Evolutionary conservation across 192 early-diverging fungal species (phyloP).

Genomic region (Gonapodya sp.): DNA sequence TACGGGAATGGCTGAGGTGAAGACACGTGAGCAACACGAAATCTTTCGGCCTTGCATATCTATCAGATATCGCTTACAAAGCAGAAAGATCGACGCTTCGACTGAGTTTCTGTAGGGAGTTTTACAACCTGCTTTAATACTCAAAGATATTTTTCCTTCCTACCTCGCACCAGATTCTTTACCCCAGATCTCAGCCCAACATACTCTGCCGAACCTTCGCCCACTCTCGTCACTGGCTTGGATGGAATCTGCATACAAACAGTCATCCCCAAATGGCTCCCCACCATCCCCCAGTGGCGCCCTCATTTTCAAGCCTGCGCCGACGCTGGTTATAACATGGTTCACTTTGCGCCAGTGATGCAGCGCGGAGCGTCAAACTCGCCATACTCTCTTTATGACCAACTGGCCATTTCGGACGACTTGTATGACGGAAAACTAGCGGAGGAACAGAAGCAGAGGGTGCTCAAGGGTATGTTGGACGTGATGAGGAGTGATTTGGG

Average conservation of each 20-base stretch:
- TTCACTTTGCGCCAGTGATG: slow-evolving; percentile 94
- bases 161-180: slow-evolving; percentile 1
- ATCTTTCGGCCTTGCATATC: too few species aligned
- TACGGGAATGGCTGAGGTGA: too few species aligned
- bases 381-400: slow-evolving; percentile 95
- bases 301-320: slow-evolving; percentile 57
- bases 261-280: slow-evolving; percentile 95
- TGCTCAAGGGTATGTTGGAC: slow-evolving; percentile 41
- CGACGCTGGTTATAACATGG: slow-evolving; percentile 77
- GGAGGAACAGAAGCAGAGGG: slow-evolving; percentile 49
- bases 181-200: background rate
- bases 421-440: slow-evolving; percentile 57
- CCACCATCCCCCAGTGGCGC: slow-evolving; percentile 66
- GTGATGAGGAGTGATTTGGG: slow-evolving; percentile 54
- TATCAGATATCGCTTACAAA: too few species aligned
- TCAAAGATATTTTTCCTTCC: too few species aligned
- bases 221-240: slow-evolving; percentile 50
- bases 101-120: too few species aligned
- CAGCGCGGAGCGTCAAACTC: slow-evolving; percentile 85
- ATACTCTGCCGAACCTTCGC: slow-evolving; percentile 14
- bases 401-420: slow-evolving; percentile 79
- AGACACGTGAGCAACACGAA: too few species aligned
- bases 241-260: slow-evolving; percentile 86
- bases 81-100: too few species aligned
- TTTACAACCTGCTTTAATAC: too few species aligned